Evolutionary conservation across 2,329 filamentous ascomycete genomes (phyloP), one percentile per base, ranked within the genome.

Genomic region (Aureobasidium sp.): DNA sequence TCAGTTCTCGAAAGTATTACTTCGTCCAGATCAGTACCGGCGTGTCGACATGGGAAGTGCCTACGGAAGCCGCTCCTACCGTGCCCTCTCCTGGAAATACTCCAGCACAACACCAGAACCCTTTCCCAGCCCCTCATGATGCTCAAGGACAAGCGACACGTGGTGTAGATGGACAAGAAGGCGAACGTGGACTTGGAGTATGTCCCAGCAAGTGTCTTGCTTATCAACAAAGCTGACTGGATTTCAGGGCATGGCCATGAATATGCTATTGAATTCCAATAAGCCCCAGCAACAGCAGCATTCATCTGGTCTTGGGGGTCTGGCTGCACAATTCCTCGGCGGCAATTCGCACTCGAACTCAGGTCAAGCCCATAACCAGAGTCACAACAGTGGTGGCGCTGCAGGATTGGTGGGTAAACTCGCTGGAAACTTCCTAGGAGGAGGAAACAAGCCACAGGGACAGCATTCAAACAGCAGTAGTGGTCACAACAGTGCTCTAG

Each of bases 1-100:
- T 41, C 39, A 75, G 73, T 70, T 74, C 72, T 27, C 67, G 74
- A 62, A 75, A 76, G 62, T 76, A 76, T 65, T 76, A 76, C 68
- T 76, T 68, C 64, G 74, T 76, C 15, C 73, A 75, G 65, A 75
- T 76, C 45, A 73, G 70, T 65, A 76, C 74, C 57, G 74, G 74
- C 62, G 71, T 74, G 62, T 75, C 73, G 39, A 76, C 74, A 22
- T 76, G 74, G 74, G 73, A 76, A 47, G 68, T 70, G 31, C 74
- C 74, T 14, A 75, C 73, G 14, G 68, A 67, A 64, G 70, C 73
- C 42, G 73, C 74, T 47, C 73, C 74, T 27, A 71, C 73, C 48
- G 73, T 74, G 37, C 73, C 73, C 27, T 74, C 72, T 14, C 72
- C 73, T 22, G 71, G 72, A 53, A 67, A 66, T 44, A 76, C 74